Base-by-base conservation (phyloP, 805 yeast species). In the Nakazawaea ernobii region DNA sequence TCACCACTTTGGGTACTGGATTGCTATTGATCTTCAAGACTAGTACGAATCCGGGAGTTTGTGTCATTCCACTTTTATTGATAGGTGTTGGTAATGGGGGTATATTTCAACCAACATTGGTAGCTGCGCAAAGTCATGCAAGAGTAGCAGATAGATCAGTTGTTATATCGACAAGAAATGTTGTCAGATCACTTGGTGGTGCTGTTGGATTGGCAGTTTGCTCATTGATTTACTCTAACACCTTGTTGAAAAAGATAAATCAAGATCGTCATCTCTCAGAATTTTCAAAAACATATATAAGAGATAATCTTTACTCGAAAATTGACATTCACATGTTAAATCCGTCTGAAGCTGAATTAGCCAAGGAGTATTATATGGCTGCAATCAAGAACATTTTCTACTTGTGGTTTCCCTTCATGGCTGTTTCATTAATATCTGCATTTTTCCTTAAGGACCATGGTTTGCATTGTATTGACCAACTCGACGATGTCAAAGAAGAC, bases 161-260 rank as follows among this genome's bases (percentile, higher is more conserved):
- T 10, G 77, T 77, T 11, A 78, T 79, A 8, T 69, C 82, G 2
- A 67, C 81, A 1, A 67, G 86, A 57, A 79, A 79, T 53, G 77
- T 78, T 24, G 54, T 76, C 41, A 63, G 86, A 46, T 74, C 81
- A 2, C 71, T 81, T 48, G 86, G 86, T 13, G 83, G 83, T n/a
- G 72, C 84, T 1, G 62, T 78, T 27, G 85, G 86, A 0, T 63
- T 79, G 33, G 82, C 84, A 0, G 60, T 75, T 8, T 52, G 59
- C 11, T 53, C 65, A 1, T 53, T 64, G 7, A 53, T 61, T n/a
- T 40, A 60, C 43, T 59, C 65, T n/a, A 61, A 60, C 48, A 51
- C 55, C 4, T 54, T 61, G 44, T 50, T 50, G 28, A n/a, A 28
- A 8, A 50, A 52, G 29, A 28, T 61, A 1, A 43, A 46, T 26